Percentiles rank a stretch among this genome's conserved stretches.
Conservation (phyloP, 257 asterid genomes). For the Scutellaria galericulata region DNA sequence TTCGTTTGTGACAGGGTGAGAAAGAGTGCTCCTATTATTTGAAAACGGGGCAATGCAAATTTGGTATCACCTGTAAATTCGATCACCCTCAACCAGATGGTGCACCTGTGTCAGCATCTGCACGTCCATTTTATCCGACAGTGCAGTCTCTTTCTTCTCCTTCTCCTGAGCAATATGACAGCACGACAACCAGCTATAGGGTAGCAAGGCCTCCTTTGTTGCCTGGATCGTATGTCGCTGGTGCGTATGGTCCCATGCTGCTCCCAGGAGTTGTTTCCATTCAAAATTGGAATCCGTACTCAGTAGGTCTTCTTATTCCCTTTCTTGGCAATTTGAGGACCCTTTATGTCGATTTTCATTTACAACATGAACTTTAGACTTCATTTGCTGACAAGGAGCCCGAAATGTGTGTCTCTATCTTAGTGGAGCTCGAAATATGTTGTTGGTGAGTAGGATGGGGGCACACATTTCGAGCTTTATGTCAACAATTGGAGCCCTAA, state of each 20-base stretch:
- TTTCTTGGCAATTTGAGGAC: constrained; percentile 11
- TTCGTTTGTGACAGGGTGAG: constrained; percentile 63
- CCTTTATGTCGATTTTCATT: too few relatives aligned
- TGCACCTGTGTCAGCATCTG: constrained; percentile 65
- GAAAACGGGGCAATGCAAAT: constrained; percentile 97
- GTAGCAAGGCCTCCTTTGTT: constrained; percentile 72
- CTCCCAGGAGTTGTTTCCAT: constrained; percentile 77
- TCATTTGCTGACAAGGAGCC: too few relatives aligned
- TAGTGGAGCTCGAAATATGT: too few relatives aligned
- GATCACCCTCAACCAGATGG: constrained; percentile 87
- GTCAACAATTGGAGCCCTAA: too few relatives aligned
- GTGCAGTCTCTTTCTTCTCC: constrained; percentile 77
- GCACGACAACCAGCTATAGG: constrained; percentile 50
- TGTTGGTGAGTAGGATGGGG: too few relatives aligned
- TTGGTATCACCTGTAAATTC: constrained; percentile 85
- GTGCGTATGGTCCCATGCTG: constrained; percentile 78
- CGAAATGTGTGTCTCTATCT: too few relatives aligned
- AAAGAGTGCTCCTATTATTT: constrained; percentile 94
- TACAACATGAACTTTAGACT: too few relatives aligned
- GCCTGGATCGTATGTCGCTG: constrained; percentile 71
- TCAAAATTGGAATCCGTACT: constrained; percentile 78
- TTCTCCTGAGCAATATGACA: constrained; percentile 59
- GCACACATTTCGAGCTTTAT: too few relatives aligned
- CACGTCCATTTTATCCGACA: constrained; percentile 85
- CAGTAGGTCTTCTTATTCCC: constrained; percentile 47